A percentile compares a stretch with the other conserved stretches of the same genome.
Conservation (phyloP, 495 filamentous ascomycete species). For the Neurospora intermedia region DNA sequence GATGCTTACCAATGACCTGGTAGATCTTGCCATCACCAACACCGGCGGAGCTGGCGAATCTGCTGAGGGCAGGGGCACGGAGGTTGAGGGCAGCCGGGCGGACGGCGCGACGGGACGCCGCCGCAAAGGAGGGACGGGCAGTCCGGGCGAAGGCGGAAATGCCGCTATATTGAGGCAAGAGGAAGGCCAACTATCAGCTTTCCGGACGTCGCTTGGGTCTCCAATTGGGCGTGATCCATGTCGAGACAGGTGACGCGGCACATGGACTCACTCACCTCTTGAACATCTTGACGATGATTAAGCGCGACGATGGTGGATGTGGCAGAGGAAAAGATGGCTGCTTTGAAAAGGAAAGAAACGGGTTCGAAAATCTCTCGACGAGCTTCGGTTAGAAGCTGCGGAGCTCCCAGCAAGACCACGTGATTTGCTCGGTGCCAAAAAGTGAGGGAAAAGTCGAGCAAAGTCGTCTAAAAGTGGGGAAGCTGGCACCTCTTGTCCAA, state of each 20-base stretch:
- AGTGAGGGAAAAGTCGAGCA: background rate
- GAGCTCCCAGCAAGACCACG: slow-evolving; percentile 21
- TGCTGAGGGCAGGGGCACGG: slow-evolving; percentile 48
- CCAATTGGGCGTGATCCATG: slow-evolving; percentile 23
- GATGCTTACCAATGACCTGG: slow-evolving; percentile 46
- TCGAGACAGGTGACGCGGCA: slow-evolving; percentile 3
- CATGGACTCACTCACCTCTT: slow-evolving; percentile 57
- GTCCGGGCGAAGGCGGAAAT: slow-evolving; percentile 71
- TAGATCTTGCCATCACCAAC: slow-evolving; percentile 70
- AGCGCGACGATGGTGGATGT: slow-evolving; percentile 33
- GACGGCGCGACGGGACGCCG: slow-evolving; percentile 55
- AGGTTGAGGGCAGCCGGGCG: slow-evolving; percentile 52
- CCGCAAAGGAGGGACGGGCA: slow-evolving; percentile 60
- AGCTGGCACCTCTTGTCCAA: background rate
- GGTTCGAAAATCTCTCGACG: slow-evolving; percentile 31
- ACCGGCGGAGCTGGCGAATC: slow-evolving; percentile 60
- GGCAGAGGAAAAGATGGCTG: slow-evolving; percentile 28
- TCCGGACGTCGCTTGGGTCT: background rate
- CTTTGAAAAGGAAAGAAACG: slow-evolving; percentile 27
- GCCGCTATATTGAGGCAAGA: slow-evolving; percentile 44
- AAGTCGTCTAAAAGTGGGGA: background rate
- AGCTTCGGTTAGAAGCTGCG: slow-evolving; percentile 29
- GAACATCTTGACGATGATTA: slow-evolving; percentile 65
- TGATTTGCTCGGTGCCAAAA: slow-evolving; percentile 9
- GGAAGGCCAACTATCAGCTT: slow-evolving; percentile 28